Percentiles rank a stretch among this genome's conserved stretches.
phyloP scores from a whole-genome alignment of 2,329 filamentous ascomycete genomes.

The Aureobasidium musti region DNA sequence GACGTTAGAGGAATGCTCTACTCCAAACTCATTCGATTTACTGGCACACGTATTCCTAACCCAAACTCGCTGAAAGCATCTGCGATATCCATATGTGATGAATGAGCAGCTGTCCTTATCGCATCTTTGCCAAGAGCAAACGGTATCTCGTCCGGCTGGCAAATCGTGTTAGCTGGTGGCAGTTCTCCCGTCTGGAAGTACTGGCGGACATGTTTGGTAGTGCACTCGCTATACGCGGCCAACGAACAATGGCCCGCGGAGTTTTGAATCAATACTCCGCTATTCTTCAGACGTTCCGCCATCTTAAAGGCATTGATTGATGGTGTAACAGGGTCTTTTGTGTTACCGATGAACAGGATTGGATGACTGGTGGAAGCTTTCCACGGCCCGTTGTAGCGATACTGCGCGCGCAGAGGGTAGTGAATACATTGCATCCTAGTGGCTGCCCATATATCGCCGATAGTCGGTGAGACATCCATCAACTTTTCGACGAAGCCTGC shows the following conservation, averaged over 20 bases:
- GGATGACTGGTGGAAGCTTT: constrained; percentile 53
- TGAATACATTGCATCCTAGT: constrained; percentile 43
- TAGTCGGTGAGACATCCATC: constrained; percentile 37
- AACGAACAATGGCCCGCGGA: constrained; percentile 39
- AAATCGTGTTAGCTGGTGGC: not conserved
- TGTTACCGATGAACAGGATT: constrained; percentile 60
- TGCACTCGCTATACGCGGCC: not conserved
- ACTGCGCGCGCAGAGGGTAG: not conserved
- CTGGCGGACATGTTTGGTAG: not conserved
- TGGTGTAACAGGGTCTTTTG: constrained; percentile 62
- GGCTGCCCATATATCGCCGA: constrained; percentile 44
- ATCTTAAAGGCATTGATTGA: constrained; percentile 51
- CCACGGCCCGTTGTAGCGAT: constrained; percentile 31
- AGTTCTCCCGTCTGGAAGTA: not conserved
- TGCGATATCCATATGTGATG: not conserved
- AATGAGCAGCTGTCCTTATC: not conserved
- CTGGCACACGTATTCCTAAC: not conserved
- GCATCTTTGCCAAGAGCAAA: not conserved
- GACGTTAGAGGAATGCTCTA: no score
- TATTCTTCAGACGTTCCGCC: constrained; percentile 47
- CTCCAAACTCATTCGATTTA: no score
- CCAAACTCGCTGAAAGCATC: not conserved
- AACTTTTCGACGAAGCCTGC: constrained; percentile 34
- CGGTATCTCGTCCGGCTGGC: not conserved
- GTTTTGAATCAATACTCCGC: constrained; percentile 50